Evolutionary conservation across 441 rosid species (phyloP).

Genomic region (Pelargonium myrrhifolium): DNA sequence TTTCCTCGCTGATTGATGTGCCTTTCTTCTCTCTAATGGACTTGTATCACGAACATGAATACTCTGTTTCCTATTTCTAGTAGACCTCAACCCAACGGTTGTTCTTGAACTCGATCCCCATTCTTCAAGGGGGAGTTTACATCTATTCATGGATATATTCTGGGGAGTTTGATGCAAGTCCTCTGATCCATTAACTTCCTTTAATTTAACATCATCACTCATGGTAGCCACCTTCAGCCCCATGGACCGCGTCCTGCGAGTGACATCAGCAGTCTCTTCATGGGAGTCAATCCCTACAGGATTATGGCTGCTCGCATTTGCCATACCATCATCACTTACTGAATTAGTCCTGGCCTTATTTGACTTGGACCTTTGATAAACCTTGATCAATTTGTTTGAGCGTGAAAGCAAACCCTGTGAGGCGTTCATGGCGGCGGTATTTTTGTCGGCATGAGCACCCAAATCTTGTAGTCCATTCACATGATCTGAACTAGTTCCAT

Average conservation of each 20-base stretch:
- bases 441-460: conserved; percentile 32
- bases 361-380: conserved; percentile 71
- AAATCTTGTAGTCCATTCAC: conserved; percentile 26
- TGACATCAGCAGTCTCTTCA: conserved; percentile 36
- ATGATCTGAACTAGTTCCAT: conserved; percentile 17
- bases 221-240: conserved; percentile 24
- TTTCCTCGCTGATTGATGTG: conserved; percentile 46
- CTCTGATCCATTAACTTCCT: conserved; percentile 33
- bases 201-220: conserved; percentile 19
- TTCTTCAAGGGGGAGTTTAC: conserved; percentile 49
- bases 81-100: conserved; percentile 67
- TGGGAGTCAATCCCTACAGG: conserved; percentile 27
- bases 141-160: conserved; percentile 28
- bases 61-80: conserved; percentile 76
- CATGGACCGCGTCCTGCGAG: conserved; percentile 31
- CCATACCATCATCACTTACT: conserved; percentile 30
- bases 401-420: conserved; percentile 27
- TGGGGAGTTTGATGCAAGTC: conserved; percentile 23
- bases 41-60: conserved; percentile 48
- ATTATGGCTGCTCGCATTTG: conserved; percentile 35
- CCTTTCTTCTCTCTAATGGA: conserved; percentile 45
- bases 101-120: conserved; percentile 60
- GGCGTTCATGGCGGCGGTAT: conserved; percentile 28
- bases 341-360: conserved; percentile 37
- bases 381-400: conserved; percentile 61